Percentiles rank a stretch among this genome's conserved stretches.
These are phyloP conservation scores for Beauveria sp. DNA, from an alignment of 2,329 filamentous ascomycete species.

Conservation along the genomic window DNA sequence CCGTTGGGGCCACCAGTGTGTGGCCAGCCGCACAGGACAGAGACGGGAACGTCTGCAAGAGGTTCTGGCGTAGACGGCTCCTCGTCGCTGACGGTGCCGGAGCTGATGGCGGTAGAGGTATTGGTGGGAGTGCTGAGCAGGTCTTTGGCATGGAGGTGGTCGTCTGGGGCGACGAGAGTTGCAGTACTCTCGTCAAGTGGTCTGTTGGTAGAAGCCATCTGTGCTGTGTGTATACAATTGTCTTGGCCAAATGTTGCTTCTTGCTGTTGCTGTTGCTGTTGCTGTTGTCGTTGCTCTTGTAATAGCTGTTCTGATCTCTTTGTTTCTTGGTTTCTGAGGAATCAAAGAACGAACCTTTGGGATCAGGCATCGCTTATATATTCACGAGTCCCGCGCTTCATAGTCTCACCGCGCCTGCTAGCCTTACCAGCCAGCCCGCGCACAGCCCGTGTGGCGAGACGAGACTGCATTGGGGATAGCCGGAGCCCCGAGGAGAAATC, in stretches of 20 bases:
- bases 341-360: background rate
- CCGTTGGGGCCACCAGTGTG: too few species aligned
- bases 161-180: slow-evolving; percentile 5
- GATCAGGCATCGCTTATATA: background rate
- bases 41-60: background rate
- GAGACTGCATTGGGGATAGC: background rate
- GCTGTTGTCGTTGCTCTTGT: background rate
- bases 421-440: background rate
- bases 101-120: background rate
- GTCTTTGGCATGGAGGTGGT: background rate
- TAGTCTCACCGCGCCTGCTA: background rate
- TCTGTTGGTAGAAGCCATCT: background rate
- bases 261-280: too few species aligned
- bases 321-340: background rate
- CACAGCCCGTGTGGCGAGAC: background rate
- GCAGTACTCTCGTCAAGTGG: background rate
- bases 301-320: background rate
- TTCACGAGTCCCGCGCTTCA: background rate
- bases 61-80: background rate
- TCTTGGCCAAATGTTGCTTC: background rate
- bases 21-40: background rate
- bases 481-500: background rate
- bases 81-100: background rate
- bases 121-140: background rate
- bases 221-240: background rate